phyloP scores from a whole-genome alignment of 768 basidiomycete genomes.

The Termitomyces sp. region DNA sequence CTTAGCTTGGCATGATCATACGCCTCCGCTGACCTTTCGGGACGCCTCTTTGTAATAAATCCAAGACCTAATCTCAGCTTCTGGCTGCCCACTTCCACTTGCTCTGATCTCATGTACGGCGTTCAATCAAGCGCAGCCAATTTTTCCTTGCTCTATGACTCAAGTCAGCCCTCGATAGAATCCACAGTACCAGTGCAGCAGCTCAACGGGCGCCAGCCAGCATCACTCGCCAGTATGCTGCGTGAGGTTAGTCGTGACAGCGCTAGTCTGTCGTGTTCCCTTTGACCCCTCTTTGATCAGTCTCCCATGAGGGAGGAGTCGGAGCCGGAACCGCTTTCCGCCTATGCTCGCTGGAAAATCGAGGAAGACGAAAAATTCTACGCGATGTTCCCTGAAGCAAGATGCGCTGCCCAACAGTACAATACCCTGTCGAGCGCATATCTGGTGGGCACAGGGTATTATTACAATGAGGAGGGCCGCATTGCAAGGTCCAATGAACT shows the following conservation, averaged over 20 bases:
- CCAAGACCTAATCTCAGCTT: conserved; percentile 5
- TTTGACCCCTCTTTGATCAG: conserved; percentile 6
- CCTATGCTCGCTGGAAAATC: conserved; percentile 28
- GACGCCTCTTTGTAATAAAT: conserved; percentile 8
- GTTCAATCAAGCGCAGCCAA: conserved; percentile 1
- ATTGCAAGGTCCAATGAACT: not conserved
- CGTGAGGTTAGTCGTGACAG: conserved; percentile 3
- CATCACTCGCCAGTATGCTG: not conserved
- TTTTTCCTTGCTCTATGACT: not conserved
- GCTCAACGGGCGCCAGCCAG: not conserved
- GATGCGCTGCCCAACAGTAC: conserved; percentile 16
- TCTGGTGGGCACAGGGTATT: conserved; percentile 14
- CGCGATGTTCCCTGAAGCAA: conserved; percentile 30
- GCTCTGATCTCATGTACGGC: conserved; percentile 2
- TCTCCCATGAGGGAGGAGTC: conserved; percentile 5
- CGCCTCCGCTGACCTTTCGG: conserved; percentile 9
- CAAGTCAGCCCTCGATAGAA: not conserved
- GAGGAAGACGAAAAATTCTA: conserved; percentile 36
- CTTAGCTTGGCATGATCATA: conserved; percentile 9
- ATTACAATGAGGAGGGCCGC: conserved; percentile 5
- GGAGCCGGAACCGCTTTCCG: conserved; percentile 12
- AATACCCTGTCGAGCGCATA: conserved; percentile 6
- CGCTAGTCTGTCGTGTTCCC: not conserved
- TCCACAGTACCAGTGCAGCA: conserved; percentile 3
- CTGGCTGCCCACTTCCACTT: conserved; percentile 5